A percentile compares a stretch with the other conserved stretches of the same genome.
These are phyloP conservation scores for Alternaria conjuncta DNA, from an alignment of 2,329 filamentous ascomycete species.

Conservation along the genomic window DNA sequence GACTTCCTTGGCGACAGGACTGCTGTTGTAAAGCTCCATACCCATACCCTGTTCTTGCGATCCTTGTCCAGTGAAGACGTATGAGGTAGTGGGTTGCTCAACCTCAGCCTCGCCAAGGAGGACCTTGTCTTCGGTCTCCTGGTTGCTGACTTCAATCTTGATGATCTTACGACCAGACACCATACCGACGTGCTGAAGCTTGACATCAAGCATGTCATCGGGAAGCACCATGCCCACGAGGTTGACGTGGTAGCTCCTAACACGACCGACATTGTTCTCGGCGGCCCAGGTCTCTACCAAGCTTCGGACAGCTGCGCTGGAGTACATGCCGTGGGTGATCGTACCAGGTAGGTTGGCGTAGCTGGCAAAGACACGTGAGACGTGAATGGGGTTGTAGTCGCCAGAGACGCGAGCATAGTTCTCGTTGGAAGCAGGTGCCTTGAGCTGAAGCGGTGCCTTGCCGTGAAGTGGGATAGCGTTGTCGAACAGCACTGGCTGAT, in stretches of 20 bases:
- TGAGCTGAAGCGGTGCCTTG: slow-evolving; percentile 85
- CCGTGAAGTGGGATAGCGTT: slow-evolving; percentile 95
- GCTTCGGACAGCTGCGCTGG: slow-evolving; percentile 92
- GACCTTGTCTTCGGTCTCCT: slow-evolving; percentile 95
- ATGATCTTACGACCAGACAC: slow-evolving; percentile 98
- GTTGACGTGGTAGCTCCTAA: slow-evolving; percentile 95
- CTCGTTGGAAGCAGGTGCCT: slow-evolving; percentile 94
- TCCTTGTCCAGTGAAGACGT: slow-evolving; percentile 97
- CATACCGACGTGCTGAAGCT: slow-evolving; percentile 96
- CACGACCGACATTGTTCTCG: slow-evolving; percentile 96
- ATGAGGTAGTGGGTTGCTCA: slow-evolving; percentile 94
- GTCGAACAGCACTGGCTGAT: slow-evolving; percentile 96
- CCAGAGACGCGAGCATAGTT: slow-evolving; percentile 97
- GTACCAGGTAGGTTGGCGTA: slow-evolving; percentile 96
- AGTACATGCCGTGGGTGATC: slow-evolving; percentile 99
- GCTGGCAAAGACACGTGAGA: slow-evolving; percentile 93
- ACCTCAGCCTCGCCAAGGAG: slow-evolving; percentile 94
- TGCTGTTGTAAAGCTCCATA: slow-evolving; percentile 97
- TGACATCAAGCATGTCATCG: slow-evolving; percentile 93
- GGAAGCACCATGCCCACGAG: slow-evolving; percentile 99
- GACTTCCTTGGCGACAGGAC: slow-evolving; percentile 91
- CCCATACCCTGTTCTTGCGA: slow-evolving; percentile 99
- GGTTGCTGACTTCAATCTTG: slow-evolving; percentile 96
- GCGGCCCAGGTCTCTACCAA: slow-evolving; percentile 98
- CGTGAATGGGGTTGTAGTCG: slow-evolving; percentile 98